Base-by-base conservation (phyloP, 2,329 filamentous ascomycete genomes). In the Aspergillus piperis region DNA sequence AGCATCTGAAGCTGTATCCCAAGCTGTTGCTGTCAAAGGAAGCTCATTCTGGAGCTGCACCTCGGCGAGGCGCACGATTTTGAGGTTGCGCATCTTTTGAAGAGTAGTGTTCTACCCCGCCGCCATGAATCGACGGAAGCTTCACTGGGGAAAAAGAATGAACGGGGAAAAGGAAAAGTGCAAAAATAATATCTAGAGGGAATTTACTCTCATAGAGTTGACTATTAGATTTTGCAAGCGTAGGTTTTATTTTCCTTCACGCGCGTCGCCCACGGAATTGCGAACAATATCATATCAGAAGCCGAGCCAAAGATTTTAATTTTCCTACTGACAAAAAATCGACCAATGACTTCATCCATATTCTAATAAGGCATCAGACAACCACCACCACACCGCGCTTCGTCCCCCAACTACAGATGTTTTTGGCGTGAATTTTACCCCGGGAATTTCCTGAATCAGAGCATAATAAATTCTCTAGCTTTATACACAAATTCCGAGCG, bases 21-120 rank as follows among this genome's bases (percentile, higher is more conserved):
- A 98, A 71, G 92, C 90, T 59, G 88, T 86, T 30, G 92, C 89
- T 56, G 91, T 89, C 70, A 95, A 82, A 64, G 84, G 82, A 59
- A 88, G 79, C 62, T 85, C 82, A 64, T 83, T 76, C 55, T 84
- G 81, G 64, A 87, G 81, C 67, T 80, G 83, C 79, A 88, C 88
- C 73, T 86, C 82, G 68, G 85, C 84, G 74, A 90, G 88, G 72
- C 85, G 86, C 70, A 92, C 87, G 75, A 88, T 92, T 78, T 87
- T 89, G 69, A 98, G 84, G 77, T 97, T 98, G 74, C 91, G 89
- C 94, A 98, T 98, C 62, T 76, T 81, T 68, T 59, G 62, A 60
- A 60, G 63, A 59, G 53, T 57, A 60, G 65, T 66, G 62, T 68
- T 66, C 68, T 75, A 75, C 73, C 74, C 73, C 74, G 69, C 70